A percentile compares a stretch with the other conserved stretches of the same genome.
phyloP scores from a whole-genome alignment of 768 basidiomycete species.

The Xerocomus brunneocitrinus region DNA sequence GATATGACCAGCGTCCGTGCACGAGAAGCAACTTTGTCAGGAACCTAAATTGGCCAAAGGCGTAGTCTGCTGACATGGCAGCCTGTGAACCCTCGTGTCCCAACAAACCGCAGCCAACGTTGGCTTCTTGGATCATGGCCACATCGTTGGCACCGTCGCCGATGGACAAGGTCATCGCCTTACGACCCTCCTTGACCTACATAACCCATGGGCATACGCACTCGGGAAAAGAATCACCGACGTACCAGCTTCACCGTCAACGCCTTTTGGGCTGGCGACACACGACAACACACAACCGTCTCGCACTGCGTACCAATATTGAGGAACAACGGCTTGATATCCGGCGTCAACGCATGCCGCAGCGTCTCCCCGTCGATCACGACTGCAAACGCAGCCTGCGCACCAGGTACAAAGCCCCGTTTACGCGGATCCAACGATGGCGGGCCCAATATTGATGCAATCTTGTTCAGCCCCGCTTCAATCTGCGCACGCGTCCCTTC shows the following conservation, averaged over 20 bases:
- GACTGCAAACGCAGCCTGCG: slow-evolving; percentile 78
- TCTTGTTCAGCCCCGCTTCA: slow-evolving; percentile 91
- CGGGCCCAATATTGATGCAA: slow-evolving; percentile 79
- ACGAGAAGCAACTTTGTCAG: slow-evolving; percentile 87
- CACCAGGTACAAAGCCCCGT: slow-evolving; percentile 63
- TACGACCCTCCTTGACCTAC: slow-evolving; percentile 91
- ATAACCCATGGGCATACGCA: not conserved
- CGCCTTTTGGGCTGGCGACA: slow-evolving; percentile 98
- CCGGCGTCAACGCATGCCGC: slow-evolving; percentile 68
- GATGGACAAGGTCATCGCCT: slow-evolving; percentile 95
- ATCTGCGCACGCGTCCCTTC: slow-evolving; percentile 80
- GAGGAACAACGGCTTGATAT: slow-evolving; percentile 82
- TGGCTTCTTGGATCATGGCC: slow-evolving; percentile 99
- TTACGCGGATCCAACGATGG: slow-evolving; percentile 56
- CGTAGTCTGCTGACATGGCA: slow-evolving; percentile 98
- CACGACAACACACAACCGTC: slow-evolving; percentile 97
- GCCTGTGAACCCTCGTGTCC: slow-evolving; percentile 97
- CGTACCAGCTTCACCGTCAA: slow-evolving; percentile 86
- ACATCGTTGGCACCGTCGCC: slow-evolving; percentile 98
- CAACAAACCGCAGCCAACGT: slow-evolving; percentile 90
- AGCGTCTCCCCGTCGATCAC: slow-evolving; percentile 97
- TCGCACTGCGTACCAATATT: slow-evolving; percentile 94
- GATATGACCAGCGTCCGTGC: slow-evolving; percentile 97
- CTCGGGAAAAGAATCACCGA: slow-evolving; percentile 1
- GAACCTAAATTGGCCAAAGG: slow-evolving; percentile 96